Conservation (phyloP, 2,329 filamentous ascomycete genomes). For the Colletotrichum sidae region DNA sequence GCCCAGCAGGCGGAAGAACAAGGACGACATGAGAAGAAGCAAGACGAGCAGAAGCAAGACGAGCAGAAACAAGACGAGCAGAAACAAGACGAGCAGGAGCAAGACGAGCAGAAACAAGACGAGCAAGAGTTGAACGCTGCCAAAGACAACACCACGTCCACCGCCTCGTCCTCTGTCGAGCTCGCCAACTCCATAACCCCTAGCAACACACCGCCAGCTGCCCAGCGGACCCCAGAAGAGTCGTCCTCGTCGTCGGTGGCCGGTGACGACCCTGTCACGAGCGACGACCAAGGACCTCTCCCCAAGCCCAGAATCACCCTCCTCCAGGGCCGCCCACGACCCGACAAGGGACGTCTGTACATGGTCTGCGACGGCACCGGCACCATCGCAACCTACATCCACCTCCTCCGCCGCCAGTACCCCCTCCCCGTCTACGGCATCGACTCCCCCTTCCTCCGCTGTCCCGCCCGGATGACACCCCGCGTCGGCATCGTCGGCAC, state of each 20-base stretch:
- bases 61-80: neutral
- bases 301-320: neutral
- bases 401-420: neutral
- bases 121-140: neutral
- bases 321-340: neutral
- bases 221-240: neutral
- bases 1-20: neutral
- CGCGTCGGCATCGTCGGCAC: slow-evolving; percentile 5
- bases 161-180: no score
- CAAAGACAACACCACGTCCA: neutral
- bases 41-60: neutral
- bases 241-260: neutral
- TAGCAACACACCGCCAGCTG: no score
- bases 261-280: no score
- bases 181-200: no score
- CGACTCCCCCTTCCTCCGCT: slow-evolving; percentile 14
- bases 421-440: slow-evolving; percentile 10
- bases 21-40: neutral
- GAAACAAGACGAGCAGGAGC: no score
- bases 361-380: slow-evolving; percentile 20
- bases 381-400: slow-evolving; percentile 20
- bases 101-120: neutral
- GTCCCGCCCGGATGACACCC: slow-evolving; percentile 1
- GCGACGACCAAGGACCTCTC: neutral
- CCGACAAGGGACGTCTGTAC: neutral